Evolutionary conservation across 257 asterid species (phyloP), one percentile per base, ranked within the genome.

Genomic region (Oldenlandia corymbosa): DNA sequence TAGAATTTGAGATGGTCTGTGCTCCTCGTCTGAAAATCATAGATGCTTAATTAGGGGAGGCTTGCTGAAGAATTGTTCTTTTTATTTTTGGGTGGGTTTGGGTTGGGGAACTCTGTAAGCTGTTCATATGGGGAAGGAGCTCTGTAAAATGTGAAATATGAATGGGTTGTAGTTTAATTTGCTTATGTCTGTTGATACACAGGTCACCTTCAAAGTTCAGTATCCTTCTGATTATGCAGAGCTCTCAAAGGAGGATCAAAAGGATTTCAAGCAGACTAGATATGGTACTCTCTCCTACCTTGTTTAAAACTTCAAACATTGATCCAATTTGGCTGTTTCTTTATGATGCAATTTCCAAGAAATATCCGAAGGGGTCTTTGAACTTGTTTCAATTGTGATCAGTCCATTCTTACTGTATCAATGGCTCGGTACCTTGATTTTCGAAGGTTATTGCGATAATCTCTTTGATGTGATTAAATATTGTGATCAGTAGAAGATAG

Each of bases 251-350:
- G 97, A 89, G 87, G 99, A 93, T 78, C 97, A 87, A 78, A 90
- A 79, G 74, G 99, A 93, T 74, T 93, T 93, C 71, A 90, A 87
- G 86, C 96, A 87, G 79, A 87, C 85, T 61, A 85, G 99, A 93
- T 84, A 84, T 80, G 99, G 99, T 93, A 90, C 61, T 71, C 24
- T 49, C 55, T 71, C 63, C 56, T 66, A 26, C 58, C 46, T 10
- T 67, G 57, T 32, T 56, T 42, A 2, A 54, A 46, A 7, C 5
- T 42, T 41, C 27, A 28, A 16, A 42, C 9, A 12, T 52, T 31
- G 20, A 16, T 17, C 41, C 16, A 21, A 12, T 39, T 2, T 36
- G 45, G 42, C 17, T 1, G 48, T 11, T 37, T 23, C 1, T 7
- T 0, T 14, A 27, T 34, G 13, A 24, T 20, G 27, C 50, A 17